These are phyloP conservation scores for Hypoxylon crocopeplum DNA, from an alignment of 495 filamentous ascomycete species.

Conservation along the genomic window DNA sequence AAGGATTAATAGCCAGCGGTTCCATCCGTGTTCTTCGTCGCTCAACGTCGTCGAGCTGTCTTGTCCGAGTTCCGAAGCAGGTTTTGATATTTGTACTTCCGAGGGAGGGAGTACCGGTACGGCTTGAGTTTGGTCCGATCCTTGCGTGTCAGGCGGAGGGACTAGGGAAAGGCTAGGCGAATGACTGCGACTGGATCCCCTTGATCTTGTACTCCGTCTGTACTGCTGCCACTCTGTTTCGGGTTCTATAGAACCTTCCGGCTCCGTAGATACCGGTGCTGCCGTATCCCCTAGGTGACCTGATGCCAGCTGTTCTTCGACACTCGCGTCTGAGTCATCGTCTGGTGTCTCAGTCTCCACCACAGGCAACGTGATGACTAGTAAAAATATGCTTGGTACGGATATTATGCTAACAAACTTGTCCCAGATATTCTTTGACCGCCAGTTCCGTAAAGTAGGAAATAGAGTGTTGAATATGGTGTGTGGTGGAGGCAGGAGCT, in stretches of 20 bases:
- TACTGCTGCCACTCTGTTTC: constrained; percentile 63
- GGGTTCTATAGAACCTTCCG: constrained; percentile 30
- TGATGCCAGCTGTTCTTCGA: constrained; percentile 37
- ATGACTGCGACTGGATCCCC: constrained; percentile 37
- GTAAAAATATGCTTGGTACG: constrained; percentile 85
- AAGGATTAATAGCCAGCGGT: constrained; percentile 83
- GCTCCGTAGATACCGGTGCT: constrained; percentile 42
- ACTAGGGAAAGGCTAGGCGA: constrained; percentile 32
- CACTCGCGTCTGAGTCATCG: constrained; percentile 56
- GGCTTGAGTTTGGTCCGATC: constrained; percentile 9
- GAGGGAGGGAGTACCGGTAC: constrained; percentile 3
- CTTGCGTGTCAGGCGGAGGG: background rate
- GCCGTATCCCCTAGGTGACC: constrained; percentile 38
- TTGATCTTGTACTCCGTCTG: constrained; percentile 51
- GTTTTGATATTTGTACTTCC: constrained; percentile 30
- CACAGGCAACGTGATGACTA: constrained; percentile 92
- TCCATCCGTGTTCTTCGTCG: constrained; percentile 67
- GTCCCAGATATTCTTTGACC: constrained; percentile 75
- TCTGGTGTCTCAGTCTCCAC: constrained; percentile 68
- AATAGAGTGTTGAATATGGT: constrained; percentile 80
- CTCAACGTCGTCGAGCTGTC: constrained; percentile 36
- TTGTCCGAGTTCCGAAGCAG: constrained; percentile 29
- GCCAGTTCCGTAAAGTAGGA: constrained; percentile 84
- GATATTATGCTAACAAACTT: constrained; percentile 79
- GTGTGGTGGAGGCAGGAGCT: constrained; percentile 70